Evolutionary conservation across 495 filamentous ascomycete species (phyloP), one percentile per base, ranked within the genome.

Genomic region (Aspergillus hancockii): DNA sequence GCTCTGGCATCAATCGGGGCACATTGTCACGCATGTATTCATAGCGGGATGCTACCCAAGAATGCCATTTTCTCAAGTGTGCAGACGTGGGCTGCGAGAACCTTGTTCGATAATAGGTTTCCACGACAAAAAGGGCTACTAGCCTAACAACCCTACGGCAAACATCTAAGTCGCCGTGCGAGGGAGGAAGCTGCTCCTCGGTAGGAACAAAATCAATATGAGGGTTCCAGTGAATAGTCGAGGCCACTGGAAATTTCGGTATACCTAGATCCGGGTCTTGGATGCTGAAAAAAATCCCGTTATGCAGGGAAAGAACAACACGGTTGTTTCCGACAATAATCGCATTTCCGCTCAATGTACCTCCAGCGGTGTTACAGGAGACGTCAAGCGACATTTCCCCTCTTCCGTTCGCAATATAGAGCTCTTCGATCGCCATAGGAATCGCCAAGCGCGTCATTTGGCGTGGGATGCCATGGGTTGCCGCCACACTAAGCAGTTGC

Each of bases 181-280:
- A 22, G 10, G 0, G 55, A 16, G 55, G 55, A 50, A 57, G n/a
- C 32, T 25, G 46, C 10, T 30, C 8, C 19, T 57, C 55, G 36
- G 28, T 2, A 10, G n/a, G 55, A 16, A 54, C 21, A 21, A 64
- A 63, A 19, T 59, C 52, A 16, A 55, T 32, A 38, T 68, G 46
- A 23, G 63, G 67, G 63, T 59, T 69, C 67, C 65, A 73, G n/a
- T 18, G 18, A 8, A 55, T n/a, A 23, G 53, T 55, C 4, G 53
- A 13, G 12, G 53, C 21, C 18, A 45, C 22, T n/a, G 53, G 38
- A 9, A 43, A 10, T 9, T 30, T 55, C 16, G 40, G 22, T 45
- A 32, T 45, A 1, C 40, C 40, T 14, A 45, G 0, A 18, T 43
- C 53, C 1, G 53, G 40, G 21, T 57, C 55, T 22, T 34, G 43